Percentiles rank a stretch among this genome's conserved stretches.
Conservation (phyloP, 345 rosid genomes). For the Jatropha curcas region DNA sequence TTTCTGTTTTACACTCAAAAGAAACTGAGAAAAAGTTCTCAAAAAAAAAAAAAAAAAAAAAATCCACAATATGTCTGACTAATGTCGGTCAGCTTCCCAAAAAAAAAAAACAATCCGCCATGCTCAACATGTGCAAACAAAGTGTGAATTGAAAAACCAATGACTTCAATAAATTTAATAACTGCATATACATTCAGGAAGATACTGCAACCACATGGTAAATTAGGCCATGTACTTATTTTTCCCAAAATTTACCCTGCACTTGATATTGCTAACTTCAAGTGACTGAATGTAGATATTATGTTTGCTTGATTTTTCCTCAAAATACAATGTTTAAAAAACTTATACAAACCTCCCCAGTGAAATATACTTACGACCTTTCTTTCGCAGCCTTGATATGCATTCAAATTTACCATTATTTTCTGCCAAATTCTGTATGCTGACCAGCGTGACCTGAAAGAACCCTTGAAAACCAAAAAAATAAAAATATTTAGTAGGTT, state of each 20-base stretch:
- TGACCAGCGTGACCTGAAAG: slow-evolving; percentile 79
- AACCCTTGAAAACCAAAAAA: slow-evolving; percentile 50
- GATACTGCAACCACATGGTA: background rate
- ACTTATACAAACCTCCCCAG: slow-evolving; percentile 66
- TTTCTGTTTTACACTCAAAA: background rate
- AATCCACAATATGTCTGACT: background rate
- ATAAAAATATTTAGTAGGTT: slow-evolving; percentile 7
- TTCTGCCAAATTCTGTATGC: slow-evolving; percentile 57
- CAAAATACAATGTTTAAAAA: slow-evolving; percentile 2
- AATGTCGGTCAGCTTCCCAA: background rate
- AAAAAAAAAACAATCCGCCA: background rate
- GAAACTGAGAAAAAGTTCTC: too few species aligned
- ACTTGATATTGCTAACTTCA: background rate
- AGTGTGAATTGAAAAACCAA: background rate
- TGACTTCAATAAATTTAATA: background rate
- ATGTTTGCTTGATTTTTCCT: slow-evolving; percentile 1
- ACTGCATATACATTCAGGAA: background rate
- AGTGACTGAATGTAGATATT: background rate
- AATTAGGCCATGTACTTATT: background rate
- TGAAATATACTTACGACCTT: slow-evolving; percentile 70
- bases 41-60: background rate
- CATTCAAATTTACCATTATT: slow-evolving; percentile 57
- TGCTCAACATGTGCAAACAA: background rate
- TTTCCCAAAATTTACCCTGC: background rate
- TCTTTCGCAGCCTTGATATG: slow-evolving; percentile 65